Base-by-base conservation (phyloP, 202 grass and related monocot genomes). In the Panicum hallii region DNA sequence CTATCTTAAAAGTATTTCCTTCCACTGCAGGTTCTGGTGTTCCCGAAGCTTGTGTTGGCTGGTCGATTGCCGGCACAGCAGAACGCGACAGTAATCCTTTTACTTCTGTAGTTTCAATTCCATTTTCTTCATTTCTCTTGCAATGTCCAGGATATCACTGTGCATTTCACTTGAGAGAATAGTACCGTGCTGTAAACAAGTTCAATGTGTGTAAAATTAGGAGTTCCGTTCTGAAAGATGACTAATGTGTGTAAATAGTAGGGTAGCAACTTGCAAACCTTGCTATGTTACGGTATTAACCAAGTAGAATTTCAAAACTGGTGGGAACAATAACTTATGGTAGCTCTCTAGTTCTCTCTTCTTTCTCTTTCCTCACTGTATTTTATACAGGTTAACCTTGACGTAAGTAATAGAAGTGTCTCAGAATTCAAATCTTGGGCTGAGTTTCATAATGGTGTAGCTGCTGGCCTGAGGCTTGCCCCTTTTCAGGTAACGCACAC, bases 391-490 rank as follows among this genome's bases (percentile, higher is more conserved):
- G 95, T 98, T 85, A 98, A 98, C 87, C 80, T 98, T 87, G 95
- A 98, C 52, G 78, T 90, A 83, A 98, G 82, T 75, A 86, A 84
- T 78, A 90, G 93, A 90, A 95, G 89, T 87, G 89, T 93, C 13
- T 83, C 89, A 74, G 95, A 98, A 65, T 94, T 98, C 71, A 92
- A 74, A 87, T 98, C 93, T 47, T 98, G 95, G 93, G 87, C 95
- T 47, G 93, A 98, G 78, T 98, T 98, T 88, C 95, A 98, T 82
- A 98, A 98, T 86, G 95, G 95, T 77, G 93, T 95, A 64, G 93
- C 95, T 90, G 91, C 95, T 92, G 95, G 95, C 49, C 79, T 98
- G 84, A 93, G 93, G 82, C 83, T 98, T 82, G 95, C 95, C 52
- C 95, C 95, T 62, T 95, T 98, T 80, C 91, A 98, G 93, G 95